Base-by-base conservation (phyloP, 306 rosid species). In the Vigna hirtella region DNA sequence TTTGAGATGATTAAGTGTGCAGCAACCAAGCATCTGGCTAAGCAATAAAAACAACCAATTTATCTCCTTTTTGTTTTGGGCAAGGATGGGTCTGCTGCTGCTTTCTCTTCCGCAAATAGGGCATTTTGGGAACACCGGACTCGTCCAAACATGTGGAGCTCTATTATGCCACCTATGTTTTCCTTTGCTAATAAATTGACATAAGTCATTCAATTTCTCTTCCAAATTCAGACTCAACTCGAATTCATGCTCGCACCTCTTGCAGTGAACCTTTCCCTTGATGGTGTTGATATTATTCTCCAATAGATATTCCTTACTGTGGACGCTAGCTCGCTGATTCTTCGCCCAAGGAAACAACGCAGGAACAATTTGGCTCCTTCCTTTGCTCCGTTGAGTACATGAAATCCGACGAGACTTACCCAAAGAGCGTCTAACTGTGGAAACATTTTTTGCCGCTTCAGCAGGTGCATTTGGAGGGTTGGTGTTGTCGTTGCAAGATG, bases 11-110 rank as follows among this genome's bases (percentile, higher is more conserved):
- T 30, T 1, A 14, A 61, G 10, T 4, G 86, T 88, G 61, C 91
- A 88, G 3, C 73, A 73, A 0, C 93, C 89, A 1, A 93, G 58
- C 84, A 83, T 65, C 50, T 88, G 85, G 0, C 94, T 89, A 3
- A 89, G 18, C 1, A 91, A 73, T 74, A 93, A 65, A 64, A 93
- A 93, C 69, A 93, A 49, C 93, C 98, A 90, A 15, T 93, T 93
- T 22, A 93, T 89, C 0, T 7, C 4, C 4, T 26, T 66, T 22
- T 72, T 79, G 76, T 80, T 84, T 1, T 79, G 48, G 7, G 73
- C 57, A 0, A 89, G 18, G 0, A 89, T 3, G 0, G 95, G 95
- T 73, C 50, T 87, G 3, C 26, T 83, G 1, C 82, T 40, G 2
- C 81, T 80, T 8, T 85, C 84, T 0, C 67, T 42, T 0, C 55